Base-by-base conservation (phyloP, 169 alveolate genomes). In the Plasmodium fragile region DNA sequence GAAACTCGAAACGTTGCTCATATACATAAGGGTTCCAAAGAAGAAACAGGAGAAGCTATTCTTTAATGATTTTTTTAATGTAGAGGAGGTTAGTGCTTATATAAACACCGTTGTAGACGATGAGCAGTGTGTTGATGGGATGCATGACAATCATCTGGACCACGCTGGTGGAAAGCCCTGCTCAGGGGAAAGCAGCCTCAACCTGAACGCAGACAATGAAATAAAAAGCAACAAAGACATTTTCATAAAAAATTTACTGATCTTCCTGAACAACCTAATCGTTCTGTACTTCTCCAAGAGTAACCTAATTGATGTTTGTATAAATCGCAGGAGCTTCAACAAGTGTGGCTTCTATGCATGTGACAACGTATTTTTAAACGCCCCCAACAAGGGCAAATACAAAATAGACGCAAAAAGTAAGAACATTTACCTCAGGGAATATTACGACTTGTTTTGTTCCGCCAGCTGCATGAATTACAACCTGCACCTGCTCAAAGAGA, bases 331-430 rank as follows among this genome's bases (percentile, higher is more conserved):
- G 25, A 39, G 84, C 43, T 90, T 69, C 69, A 90, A 90, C 52
- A 90, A 69, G 39, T 90, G 94, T 69, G 94, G 94, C 36, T 90
- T 90, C 36, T 90, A 90, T 55, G 94, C 94, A 28, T 90, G 94
- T 80, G 92, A 90, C 32, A 90, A 90, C n/a, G 25, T 25, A 10
- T 90, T 90, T 30, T 16, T 90, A 45, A 90, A 55, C 39, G n/a
- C 45, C 82, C 25, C 82, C 28, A 81, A 75, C 52, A 90, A 65
- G 52, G 82, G 94, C 36, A 90, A 80, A 39, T 90, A 90, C 30
- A 90, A 81, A 80, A 81, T 90, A 16, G 92, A 90, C 49, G 34
- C 41, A 16, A 32, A 80, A 49, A 90, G 36, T 75, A 90, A 43
- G 53, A 69, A 70, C 53, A 80, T 90, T 3, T 81, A 90, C 39